phyloP scores from a whole-genome alignment of 176 grass and related monocot species.

The Hordeum marinum region DNA sequence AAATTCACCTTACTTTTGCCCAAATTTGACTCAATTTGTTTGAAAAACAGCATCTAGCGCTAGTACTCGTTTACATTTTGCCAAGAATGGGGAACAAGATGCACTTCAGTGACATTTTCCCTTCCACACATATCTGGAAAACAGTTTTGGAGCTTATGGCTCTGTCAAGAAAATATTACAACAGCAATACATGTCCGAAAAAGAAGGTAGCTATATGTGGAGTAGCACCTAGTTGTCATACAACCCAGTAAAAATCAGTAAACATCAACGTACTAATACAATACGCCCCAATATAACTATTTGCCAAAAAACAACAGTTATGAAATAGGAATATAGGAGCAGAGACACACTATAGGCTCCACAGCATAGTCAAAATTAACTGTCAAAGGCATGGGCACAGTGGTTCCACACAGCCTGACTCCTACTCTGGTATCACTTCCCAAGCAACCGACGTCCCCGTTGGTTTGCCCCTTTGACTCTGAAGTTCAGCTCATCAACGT shows the following conservation, averaged over 20 bases:
- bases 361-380: not conserved
- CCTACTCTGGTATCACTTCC: conserved; percentile 42
- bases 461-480: conserved; percentile 87
- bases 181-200: not conserved
- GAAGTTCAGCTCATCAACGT: conserved; percentile 67
- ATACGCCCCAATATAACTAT: not conserved
- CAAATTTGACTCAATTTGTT: too few relatives aligned
- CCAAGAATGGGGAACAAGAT: too few relatives aligned
- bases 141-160: not conserved
- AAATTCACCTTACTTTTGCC: too few relatives aligned
- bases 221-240: not conserved
- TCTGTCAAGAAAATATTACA: conserved; percentile 5
- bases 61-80: too few relatives aligned
- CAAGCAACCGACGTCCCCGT: conserved; percentile 59
- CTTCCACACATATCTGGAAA: not conserved
- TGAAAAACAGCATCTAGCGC: too few relatives aligned
- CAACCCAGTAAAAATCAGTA: not conserved
- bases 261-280: not conserved
- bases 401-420: not conserved
- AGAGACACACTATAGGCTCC: not conserved
- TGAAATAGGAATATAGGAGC: not conserved
- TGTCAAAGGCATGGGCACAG: not conserved
- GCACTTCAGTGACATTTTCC: too few relatives aligned
- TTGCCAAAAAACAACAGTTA: not conserved
- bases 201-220: not conserved